Evolutionary conservation across 2,329 filamentous ascomycete genomes (phyloP), one percentile per base, ranked within the genome.

Genomic region (Apiospora phragmitis): DNA sequence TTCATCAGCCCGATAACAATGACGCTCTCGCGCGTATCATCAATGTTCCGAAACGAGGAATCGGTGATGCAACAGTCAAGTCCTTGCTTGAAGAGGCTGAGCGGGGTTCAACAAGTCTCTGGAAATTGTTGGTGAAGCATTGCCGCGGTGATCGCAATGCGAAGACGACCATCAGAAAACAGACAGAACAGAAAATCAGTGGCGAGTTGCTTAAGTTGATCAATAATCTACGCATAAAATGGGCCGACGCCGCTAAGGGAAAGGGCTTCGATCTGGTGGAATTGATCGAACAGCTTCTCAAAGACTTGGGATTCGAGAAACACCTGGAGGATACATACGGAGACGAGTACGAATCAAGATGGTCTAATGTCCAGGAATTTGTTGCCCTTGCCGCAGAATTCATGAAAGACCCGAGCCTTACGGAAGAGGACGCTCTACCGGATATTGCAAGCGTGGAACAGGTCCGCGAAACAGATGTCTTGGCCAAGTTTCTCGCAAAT

Each of bases 351-450:
- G 94, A 96, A 74, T 86, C 90, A 70, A 87, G 94, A 72, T 96
- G 94, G 93, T 91, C 91, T 42, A 98, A 97, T 75, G 91, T 98
- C 0, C 90, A 96, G 77, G 95, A 98, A 80, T 89, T 98, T n/a
- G 84, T 97, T 70, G 89, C 85, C 21, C 90, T 97, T 77, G 94
- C 94, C 1, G 87, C 86, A 4, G 94, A 98, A 72, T 92, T 95
- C 78, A 84, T 81, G 80, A 82, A 77, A 67, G 85, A 83, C 69
- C 79, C 80, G 72, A 82, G 77, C 14, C 78, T 82, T 18, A 73
- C 78, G 3, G 85, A 88, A 3, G 86, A 91, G 42, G 89, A 91
- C 26, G 77, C 81, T 7, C 84, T 92, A 3, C 89, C 94, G 0
- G 84, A 88, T 35, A 88, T 98, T 18, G 92, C 95, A 18, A 91